Evolutionary conservation across 768 basidiomycete genomes (phyloP), one percentile per base, ranked within the genome.

Genomic region (Tylopilus rubrobrunneus): DNA sequence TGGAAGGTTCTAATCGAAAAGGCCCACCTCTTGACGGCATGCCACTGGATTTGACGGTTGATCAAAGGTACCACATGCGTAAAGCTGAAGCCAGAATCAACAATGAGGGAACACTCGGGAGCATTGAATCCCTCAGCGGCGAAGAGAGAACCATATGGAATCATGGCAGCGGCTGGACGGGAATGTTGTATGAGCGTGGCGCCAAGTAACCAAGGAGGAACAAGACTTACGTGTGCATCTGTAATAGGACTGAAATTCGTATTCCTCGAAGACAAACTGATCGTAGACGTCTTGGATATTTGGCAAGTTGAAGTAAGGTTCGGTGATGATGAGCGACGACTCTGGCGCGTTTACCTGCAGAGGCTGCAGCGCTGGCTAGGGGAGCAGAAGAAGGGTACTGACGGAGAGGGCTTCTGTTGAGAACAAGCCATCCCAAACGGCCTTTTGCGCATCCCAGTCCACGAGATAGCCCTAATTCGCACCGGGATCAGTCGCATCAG

Each of bases 181-280:
- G 7, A 58, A 56, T 41, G 56, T 51, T 52, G 48, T 29, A 45
- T 62, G 55, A 61, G 60, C 58, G 49, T 56, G 61, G 50, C 56
- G 47, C 51, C 57, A 37, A 59, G 63, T 60, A 58, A 55, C 52
- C 53, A 51, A 51, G 56, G 62, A 49, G 51, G 51, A 49, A 50
- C 45, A 36, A 41, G 23, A 76, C 89, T 67, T 71, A 96, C 95
- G 87, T 49, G 92, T 83, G 64, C 84, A 85, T 28, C 93, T 81
- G 64, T 82, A 77, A 68, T 90, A 93, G 45, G 89, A 84, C 45
- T 79, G 76, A 66, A 96, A 97, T 62, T 95, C 94, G 73, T 94
- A 98, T 72, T 98, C 93, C 68, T 98, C 95, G 63, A 97, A 98
- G 3, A 96, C 78, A 67, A 98, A 89, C 70, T 98, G 92, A 67